Evolutionary conservation across 2,329 filamentous ascomycete genomes (phyloP), one percentile per base, ranked within the genome.

Genomic region (Fusarium agapanthi): DNA sequence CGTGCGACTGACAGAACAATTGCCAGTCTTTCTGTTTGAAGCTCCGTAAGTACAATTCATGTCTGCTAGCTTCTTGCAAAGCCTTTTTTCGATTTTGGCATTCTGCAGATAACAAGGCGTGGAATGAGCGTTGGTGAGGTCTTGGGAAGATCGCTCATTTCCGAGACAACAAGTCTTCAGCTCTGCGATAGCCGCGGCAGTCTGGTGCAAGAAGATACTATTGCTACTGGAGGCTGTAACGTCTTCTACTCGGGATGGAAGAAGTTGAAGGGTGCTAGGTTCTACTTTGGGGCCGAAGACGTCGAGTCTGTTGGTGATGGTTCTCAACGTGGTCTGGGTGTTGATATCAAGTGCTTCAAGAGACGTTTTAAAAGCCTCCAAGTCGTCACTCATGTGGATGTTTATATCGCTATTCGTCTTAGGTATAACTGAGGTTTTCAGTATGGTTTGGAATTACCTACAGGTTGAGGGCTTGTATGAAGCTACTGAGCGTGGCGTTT

Each of bases 31-130:
- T 0, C 3, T 1, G 0, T 10, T 24, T 34, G 4, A 24, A 3
- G n/a, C 8, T 5, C 22, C 4, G 0, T 22, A 50, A 8, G 16
- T 50, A 2, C 47, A 50, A 6, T 24, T 4, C 3, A 24, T 50
- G 0, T 4, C 1, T 14, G 22, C 0, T 3, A 34, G 22, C 8
- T 50, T 1, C 3, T 34, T 4, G 3, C 6, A 34, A 1, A 50
- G 47, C 0, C 3, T 50, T 24, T 0, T 0, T 20, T 50, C 47
- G 0, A 34, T 6, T 0, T 24, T 12, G 0, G 47, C 8, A 11
- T 14, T 50, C 8, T 34, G 16, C 0, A 24, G 16, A 50, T 50
- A 34, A 24, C 16, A 16, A 11, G 47, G 11, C 6, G 0, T 50
- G 3, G 6, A 5, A 0, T 24, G 28, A 1, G 3, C 1, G 0